phyloP scores from a whole-genome alignment of 2,329 filamentous ascomycete species.

The Grosmannia huntii region DNA sequence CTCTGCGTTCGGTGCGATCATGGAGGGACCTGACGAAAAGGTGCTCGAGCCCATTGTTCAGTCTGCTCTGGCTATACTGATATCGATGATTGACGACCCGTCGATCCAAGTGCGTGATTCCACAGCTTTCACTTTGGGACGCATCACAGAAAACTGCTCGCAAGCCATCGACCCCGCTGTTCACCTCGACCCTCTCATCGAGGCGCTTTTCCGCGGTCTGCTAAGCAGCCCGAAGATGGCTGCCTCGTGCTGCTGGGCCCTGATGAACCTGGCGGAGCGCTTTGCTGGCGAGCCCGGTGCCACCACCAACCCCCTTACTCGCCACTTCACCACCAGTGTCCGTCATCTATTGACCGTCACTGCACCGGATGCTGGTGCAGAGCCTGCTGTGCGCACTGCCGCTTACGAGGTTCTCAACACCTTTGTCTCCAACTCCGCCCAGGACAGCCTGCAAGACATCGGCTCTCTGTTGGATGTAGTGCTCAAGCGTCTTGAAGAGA shows the following conservation, averaged over 20 bases:
- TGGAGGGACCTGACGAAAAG: conserved; percentile 94
- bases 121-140: conserved; percentile 86
- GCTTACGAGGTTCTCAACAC: conserved; percentile 95
- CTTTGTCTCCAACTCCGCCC: conserved; percentile 82
- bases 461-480: conserved; percentile 77
- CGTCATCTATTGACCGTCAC: conserved; percentile 76
- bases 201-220: conserved; percentile 78
- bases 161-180: conserved; percentile 76
- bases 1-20: conserved; percentile 93
- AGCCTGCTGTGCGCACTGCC: conserved; percentile 83
- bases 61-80: conserved; percentile 83
- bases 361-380: conserved; percentile 52
- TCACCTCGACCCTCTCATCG: conserved; percentile 75
- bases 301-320: conserved; percentile 67
- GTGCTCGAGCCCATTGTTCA: conserved; percentile 88
- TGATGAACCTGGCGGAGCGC: conserved; percentile 95
- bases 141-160: conserved; percentile 88
- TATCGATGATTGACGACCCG: conserved; percentile 81
- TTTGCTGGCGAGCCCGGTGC: conserved; percentile 80
- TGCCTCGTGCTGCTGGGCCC: conserved; percentile 93
- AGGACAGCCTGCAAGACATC: conserved; percentile 70
- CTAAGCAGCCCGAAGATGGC: conserved; percentile 93
- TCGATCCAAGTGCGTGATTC: conserved; percentile 90
- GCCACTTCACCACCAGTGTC: conserved; percentile 88
- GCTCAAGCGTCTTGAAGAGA: conserved; percentile 81